phyloP scores from a whole-genome alignment of 2,329 filamentous ascomycete species.

The Fusarium piperis region DNA sequence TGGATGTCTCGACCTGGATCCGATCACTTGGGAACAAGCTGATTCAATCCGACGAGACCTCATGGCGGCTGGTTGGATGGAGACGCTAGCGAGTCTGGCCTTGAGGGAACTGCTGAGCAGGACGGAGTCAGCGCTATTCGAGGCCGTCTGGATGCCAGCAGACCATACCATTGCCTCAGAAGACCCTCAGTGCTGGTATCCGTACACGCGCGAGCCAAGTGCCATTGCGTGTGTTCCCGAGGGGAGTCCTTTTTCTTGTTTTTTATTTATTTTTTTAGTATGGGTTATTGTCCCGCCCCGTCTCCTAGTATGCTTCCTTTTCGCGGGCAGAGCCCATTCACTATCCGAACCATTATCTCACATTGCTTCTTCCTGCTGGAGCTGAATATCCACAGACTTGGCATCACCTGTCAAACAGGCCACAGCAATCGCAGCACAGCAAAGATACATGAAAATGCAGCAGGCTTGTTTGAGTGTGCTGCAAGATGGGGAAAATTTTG shows the following conservation, averaged over 20 bases:
- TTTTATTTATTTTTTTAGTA: constrained; percentile 7
- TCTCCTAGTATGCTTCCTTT: constrained; percentile 1
- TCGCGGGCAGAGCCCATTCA: neutral
- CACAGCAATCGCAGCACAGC: constrained; percentile 12
- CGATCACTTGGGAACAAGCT: constrained; percentile 25
- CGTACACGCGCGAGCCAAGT: constrained; percentile 11
- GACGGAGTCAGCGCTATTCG: constrained; percentile 1
- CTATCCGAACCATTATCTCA: constrained; percentile 19
- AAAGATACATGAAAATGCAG: constrained; percentile 15
- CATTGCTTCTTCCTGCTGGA: constrained; percentile 27
- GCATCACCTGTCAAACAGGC: constrained; percentile 14
- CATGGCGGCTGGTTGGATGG: constrained; percentile 6
- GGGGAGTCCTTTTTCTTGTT: constrained; percentile 17
- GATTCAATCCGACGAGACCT: constrained; percentile 10
- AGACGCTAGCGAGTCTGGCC: constrained; percentile 23
- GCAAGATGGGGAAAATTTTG: constrained; percentile 11
- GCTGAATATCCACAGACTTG: constrained; percentile 6
- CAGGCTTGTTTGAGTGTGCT: constrained; percentile 5
- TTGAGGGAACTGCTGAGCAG: constrained; percentile 6
- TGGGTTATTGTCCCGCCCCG: neutral
- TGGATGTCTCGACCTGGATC: constrained; percentile 34
- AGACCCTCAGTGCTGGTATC: neutral
- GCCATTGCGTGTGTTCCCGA: neutral
- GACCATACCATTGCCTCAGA: constrained; percentile 24
- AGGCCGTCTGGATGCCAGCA: constrained; percentile 13